Evolutionary conservation across 768 basidiomycete species (phyloP).

Genomic region (Boletus pseudo-olivaceus): DNA sequence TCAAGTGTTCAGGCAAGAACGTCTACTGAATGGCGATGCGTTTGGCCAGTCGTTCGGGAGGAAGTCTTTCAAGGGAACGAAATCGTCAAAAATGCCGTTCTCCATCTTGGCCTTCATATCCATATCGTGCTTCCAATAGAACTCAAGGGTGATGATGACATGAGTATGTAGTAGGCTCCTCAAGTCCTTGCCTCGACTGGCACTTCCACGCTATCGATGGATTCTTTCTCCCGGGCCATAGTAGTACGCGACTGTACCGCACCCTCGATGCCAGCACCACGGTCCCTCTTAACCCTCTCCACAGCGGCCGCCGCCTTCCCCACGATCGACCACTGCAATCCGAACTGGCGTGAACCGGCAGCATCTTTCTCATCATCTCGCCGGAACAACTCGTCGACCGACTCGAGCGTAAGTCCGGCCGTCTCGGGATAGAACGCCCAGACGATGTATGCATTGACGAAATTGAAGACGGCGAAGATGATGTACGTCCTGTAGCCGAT

Average conservation of each 20-base stretch:
- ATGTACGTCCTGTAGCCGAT: background rate
- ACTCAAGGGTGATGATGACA: no score
- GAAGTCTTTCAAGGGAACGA: conserved; percentile 45
- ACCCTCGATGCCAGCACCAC: background rate
- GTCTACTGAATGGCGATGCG: conserved; percentile 30
- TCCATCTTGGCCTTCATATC: conserved; percentile 48
- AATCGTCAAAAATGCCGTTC: conserved; percentile 46
- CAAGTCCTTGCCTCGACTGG: background rate
- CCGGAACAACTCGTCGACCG: background rate
- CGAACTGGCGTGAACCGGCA: background rate
- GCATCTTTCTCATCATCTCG: background rate
- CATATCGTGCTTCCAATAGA: no score
- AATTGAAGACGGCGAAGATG: background rate
- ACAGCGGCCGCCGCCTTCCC: background rate
- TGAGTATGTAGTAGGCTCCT: background rate
- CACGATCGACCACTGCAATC: background rate
- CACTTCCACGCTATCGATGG: background rate
- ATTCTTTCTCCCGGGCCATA: background rate
- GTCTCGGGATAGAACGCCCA: background rate
- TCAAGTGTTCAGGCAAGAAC: background rate
- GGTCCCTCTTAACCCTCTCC: background rate
- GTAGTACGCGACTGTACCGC: background rate
- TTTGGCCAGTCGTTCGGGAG: conserved; percentile 38
- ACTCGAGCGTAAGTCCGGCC: background rate
- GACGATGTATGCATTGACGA: background rate